Evolutionary conservation across 345 rosid genomes (phyloP).

Genomic region (Camelina hispida): DNA sequence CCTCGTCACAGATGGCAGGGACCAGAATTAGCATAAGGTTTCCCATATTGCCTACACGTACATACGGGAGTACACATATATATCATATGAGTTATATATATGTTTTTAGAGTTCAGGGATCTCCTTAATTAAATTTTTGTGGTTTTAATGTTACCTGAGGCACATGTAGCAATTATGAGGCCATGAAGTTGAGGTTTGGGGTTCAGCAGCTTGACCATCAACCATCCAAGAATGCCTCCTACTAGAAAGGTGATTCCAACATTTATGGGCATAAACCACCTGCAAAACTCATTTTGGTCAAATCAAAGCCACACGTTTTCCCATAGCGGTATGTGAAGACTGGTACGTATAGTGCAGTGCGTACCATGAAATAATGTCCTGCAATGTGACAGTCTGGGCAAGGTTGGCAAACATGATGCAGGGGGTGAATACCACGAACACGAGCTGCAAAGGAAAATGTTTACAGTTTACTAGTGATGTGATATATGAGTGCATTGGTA

Average conservation of each 20-base stretch:
- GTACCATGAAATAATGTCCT: slow-evolving; percentile 89
- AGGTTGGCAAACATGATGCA: slow-evolving; percentile 83
- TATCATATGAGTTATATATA: not conserved
- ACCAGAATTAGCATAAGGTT: slow-evolving; percentile 77
- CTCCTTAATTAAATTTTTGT: not conserved
- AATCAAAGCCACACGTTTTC: slow-evolving; percentile 17
- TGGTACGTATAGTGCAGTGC: not conserved
- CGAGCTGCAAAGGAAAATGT: slow-evolving; percentile 56
- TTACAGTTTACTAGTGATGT: not conserved
- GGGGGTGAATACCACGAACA: slow-evolving; percentile 86
- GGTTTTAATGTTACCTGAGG: slow-evolving; percentile 60
- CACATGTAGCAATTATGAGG: slow-evolving; percentile 78
- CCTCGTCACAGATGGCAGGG: slow-evolving; percentile 89
- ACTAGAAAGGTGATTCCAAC: slow-evolving; percentile 78
- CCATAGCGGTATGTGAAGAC: not conserved
- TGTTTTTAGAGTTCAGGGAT: not conserved
- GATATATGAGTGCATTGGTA: not conserved
- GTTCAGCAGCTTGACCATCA: slow-evolving; percentile 71
- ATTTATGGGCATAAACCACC: slow-evolving; percentile 99
- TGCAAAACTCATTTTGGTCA: slow-evolving; percentile 32
- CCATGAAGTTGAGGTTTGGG: slow-evolving; percentile 87
- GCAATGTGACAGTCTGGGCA: slow-evolving; percentile 80
- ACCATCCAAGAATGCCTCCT: slow-evolving; percentile 90
- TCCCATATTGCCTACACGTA: slow-evolving; percentile 75
- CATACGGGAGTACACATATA: not conserved